Evolutionary conservation across 176 grass and related monocot genomes (phyloP), one percentile per base, ranked within the genome.

Genomic region (Miscanthus lutarioriparius): DNA sequence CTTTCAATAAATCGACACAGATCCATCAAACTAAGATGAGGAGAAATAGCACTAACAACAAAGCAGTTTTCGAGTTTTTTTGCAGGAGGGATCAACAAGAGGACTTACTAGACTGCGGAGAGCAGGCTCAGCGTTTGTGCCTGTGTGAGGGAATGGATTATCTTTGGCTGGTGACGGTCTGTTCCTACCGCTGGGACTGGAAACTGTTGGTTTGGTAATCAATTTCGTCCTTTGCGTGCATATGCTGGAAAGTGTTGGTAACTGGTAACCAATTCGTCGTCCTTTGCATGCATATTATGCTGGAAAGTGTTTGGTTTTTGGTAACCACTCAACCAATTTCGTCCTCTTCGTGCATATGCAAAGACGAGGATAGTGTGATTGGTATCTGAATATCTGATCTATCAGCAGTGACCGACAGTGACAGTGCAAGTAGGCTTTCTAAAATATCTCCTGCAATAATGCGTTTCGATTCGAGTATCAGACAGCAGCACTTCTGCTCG

Each of bases 401-500:
- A 36, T 39, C 36, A 39, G 67, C 67, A 39, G 3, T 12, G 37
- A 13, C 17, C 30, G 33, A 78, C 23, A 78, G 37, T 17, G 56
- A 64, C 35, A 19, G 56, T 9, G 56, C 44, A 74, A n/a, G 15
- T 9, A 33, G 17, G 9, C 4, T 9, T 51, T 51, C 25, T 28
- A 74, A 74, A 74, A 74, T 74, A 74, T 74, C 44, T 32, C n/a
- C 26, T 51, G 44, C 7, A 22, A 74, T 33, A 16, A 30, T 71
- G 37, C 25, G 4, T 48, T n/a, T n/a, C n/a, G n/a, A n/a, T n/a
- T n/a, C 12, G 39, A 2, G n/a, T 0, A 26, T 8, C 26, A 49
- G 13, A 32, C 23, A 8, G 44, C 1, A 51, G 44, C 44, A 51
- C 14, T 26, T 72, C 6, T 9, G 44, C 67, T 39, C 48, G 35